Evolutionary conservation across 768 basidiomycete species (phyloP).

Genomic region (Lepiota subincarnata): DNA sequence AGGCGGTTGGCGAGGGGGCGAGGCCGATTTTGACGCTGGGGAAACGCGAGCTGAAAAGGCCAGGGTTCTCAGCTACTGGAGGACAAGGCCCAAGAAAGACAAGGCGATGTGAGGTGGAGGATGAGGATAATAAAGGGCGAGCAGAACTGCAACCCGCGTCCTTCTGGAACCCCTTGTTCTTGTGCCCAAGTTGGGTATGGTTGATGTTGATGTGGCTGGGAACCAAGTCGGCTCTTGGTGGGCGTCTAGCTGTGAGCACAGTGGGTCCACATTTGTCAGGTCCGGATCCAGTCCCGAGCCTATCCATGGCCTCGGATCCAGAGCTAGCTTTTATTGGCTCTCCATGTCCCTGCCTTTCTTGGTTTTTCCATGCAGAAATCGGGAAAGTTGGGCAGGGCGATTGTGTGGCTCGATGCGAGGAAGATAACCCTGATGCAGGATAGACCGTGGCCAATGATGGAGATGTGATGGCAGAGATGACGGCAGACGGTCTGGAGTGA

Average conservation of each 20-base stretch:
- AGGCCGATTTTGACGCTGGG: too few species aligned
- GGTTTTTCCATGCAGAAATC: background rate
- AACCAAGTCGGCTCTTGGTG: slow-evolving; percentile 1
- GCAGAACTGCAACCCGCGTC: background rate
- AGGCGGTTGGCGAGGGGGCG: too few species aligned
- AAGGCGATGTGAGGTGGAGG: background rate
- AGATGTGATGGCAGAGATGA: background rate
- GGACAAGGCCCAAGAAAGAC: background rate
- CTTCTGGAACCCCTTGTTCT: background rate
- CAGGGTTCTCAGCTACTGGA: background rate
- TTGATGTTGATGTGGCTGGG: background rate
- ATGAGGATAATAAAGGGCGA: background rate
- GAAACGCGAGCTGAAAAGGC: background rate
- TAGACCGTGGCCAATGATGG: background rate
- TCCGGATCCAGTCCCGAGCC: background rate
- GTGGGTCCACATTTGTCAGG: slow-evolving; percentile 3
- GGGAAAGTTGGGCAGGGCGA: background rate
- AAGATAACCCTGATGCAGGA: background rate
- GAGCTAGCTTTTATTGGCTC: background rate
- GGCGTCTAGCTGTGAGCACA: background rate
- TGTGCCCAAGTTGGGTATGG: background rate
- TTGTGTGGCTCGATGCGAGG: background rate
- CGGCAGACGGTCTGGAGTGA: background rate
- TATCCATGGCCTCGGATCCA: background rate
- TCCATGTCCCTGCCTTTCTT: background rate